These are phyloP conservation scores for Hygrophoropsis aurantiaca DNA, from an alignment of 768 basidiomycete species.

Conservation along the genomic window DNA sequence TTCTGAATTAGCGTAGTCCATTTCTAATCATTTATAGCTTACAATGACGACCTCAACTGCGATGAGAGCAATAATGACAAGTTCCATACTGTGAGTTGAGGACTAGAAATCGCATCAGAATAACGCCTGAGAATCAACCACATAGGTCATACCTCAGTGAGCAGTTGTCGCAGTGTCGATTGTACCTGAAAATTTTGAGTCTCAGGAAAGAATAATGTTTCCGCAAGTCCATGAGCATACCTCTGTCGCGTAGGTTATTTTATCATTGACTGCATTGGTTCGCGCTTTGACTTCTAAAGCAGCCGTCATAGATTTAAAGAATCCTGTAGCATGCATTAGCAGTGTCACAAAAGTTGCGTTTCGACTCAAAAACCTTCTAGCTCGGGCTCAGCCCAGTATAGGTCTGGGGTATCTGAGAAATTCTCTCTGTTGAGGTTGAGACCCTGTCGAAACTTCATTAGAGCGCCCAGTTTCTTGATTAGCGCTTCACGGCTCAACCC, in stretches of 20 bases:
- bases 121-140: not conserved
- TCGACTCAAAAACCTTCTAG: conserved; percentile 61
- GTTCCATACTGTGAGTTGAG: conserved; percentile 88
- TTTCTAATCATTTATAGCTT: conserved; percentile 18
- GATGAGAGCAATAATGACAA: conserved; percentile 92
- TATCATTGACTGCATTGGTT: conserved; percentile 83
- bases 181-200: conserved; percentile 53
- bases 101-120: conserved; percentile 47
- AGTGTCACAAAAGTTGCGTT: not conserved
- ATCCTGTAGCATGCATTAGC: conserved; percentile 40
- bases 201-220: not conserved
- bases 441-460: conserved; percentile 91
- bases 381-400: conserved; percentile 94
- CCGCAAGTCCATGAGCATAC: conserved; percentile 27
- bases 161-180: conserved; percentile 82
- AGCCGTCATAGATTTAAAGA: conserved; percentile 81
- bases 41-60: conserved; percentile 95
- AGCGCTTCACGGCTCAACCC: conserved; percentile 78
- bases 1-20: not conserved
- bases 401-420: conserved; percentile 85
- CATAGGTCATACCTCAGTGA: conserved; percentile 67
- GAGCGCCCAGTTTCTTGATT: conserved; percentile 88
- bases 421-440: conserved; percentile 89
- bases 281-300: conserved; percentile 87
- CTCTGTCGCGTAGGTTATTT: conserved; percentile 89